A percentile compares a stretch with the other conserved stretches of the same genome.
These are phyloP conservation scores for Lachnellula hyalina DNA, from an alignment of 2,329 filamentous ascomycete species.

Conservation along the genomic window DNA sequence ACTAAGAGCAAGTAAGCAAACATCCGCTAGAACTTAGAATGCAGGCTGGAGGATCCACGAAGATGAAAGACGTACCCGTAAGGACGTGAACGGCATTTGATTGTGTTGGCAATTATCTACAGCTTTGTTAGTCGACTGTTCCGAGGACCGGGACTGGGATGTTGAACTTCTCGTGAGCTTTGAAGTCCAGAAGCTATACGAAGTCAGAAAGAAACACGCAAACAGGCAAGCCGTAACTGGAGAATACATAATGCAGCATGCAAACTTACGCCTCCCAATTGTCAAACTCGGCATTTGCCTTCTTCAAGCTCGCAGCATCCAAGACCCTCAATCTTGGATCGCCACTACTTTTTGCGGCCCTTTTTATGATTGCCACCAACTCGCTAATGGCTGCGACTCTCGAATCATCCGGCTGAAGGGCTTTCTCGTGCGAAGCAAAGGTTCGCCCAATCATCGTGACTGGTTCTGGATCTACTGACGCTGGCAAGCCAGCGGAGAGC, in stretches of 20 bases:
- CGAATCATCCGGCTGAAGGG: constrained; percentile 19
- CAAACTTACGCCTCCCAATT: constrained; percentile 20
- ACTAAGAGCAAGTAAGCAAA: not conserved
- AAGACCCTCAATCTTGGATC: constrained; percentile 20
- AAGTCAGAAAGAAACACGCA: not conserved
- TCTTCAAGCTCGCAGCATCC: constrained; percentile 8
- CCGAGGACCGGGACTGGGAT: not conserved
- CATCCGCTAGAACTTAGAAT: not conserved
- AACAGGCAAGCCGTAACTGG: not conserved
- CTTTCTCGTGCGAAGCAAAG: constrained; percentile 12
- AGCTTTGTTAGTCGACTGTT: constrained; percentile 1
- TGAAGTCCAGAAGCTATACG: not conserved
- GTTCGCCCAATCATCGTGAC: constrained; percentile 13
- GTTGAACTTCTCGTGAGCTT: not conserved
- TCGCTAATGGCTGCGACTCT: constrained; percentile 21
- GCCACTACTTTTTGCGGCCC: constrained; percentile 12
- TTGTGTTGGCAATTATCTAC: constrained; percentile 19
- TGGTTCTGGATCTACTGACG: constrained; percentile 17
- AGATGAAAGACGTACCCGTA: constrained; percentile 13
- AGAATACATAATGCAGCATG: not conserved
- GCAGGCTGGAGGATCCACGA: too few relatives aligned
- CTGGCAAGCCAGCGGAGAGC: constrained; percentile 22
- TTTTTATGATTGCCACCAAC: constrained; percentile 19
- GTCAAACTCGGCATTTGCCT: constrained; percentile 20
- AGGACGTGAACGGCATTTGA: constrained; percentile 23